Evolutionary conservation across 2,329 filamentous ascomycete genomes (phyloP).

Genomic region (Colletotrichum cordylinicola): DNA sequence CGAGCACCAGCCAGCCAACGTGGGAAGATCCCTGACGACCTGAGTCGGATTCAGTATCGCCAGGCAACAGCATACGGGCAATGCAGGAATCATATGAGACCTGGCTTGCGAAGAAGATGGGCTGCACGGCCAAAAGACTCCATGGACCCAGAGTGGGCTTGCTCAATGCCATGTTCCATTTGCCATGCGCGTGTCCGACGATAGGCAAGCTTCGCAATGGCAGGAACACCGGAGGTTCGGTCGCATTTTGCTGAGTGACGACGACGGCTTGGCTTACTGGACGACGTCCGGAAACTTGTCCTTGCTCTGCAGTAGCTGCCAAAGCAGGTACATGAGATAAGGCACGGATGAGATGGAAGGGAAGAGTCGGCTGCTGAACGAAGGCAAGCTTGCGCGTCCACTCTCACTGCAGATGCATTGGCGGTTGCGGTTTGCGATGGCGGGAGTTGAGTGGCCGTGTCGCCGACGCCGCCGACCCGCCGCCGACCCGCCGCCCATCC

Average conservation of each 20-base stretch:
- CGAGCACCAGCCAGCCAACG: neutral
- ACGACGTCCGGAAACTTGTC: neutral
- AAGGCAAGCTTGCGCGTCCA: slow-evolving; percentile 18
- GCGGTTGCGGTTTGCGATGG: neutral
- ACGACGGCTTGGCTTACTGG: neutral
- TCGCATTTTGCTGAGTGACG: neutral
- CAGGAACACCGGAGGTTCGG: neutral
- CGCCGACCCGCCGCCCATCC: neutral
- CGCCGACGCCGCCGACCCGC: neutral
- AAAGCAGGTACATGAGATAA: neutral
- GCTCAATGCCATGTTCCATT: neutral
- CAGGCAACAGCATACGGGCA: slow-evolving; percentile 7
- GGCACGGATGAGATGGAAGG: neutral
- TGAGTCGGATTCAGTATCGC: neutral
- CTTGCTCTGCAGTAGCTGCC: neutral
- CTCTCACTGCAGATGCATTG: neutral
- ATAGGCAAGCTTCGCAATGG: neutral
- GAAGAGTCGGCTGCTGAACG: neutral
- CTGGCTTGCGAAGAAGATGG: neutral
- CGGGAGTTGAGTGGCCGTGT: neutral
- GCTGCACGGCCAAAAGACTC: neutral
- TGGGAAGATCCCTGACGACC: slow-evolving; percentile 4
- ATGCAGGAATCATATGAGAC: slow-evolving; percentile 17
- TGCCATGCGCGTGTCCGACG: neutral
- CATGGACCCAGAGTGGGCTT: neutral